Base-by-base conservation (phyloP, 768 basidiomycete genomes). In the Tulasnella sp. region DNA sequence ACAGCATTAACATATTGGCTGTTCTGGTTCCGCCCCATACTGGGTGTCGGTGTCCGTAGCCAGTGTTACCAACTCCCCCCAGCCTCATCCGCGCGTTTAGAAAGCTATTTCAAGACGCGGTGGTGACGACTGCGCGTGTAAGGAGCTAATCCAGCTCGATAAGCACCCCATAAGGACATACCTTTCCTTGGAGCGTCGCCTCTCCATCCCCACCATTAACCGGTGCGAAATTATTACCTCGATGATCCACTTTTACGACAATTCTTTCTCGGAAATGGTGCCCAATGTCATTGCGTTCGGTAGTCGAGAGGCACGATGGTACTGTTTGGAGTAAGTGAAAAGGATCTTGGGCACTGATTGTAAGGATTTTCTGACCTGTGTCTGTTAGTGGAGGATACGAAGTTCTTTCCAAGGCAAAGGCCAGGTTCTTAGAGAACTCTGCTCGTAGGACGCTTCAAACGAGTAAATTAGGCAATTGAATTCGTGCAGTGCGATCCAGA, bases 221-320 rank as follows among this genome's bases (percentile, higher is more conserved):
- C 73, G 77, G 77, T 32, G 74, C 35, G 77, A 77, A 69, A 73
- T 40, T 23, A 46, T 77, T 39, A 32, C 42, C 10, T 5, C 40
- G 10, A 1, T 16, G 26, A 73, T 70, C 20, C 71, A 70, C 4
- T 70, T 16, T 6, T 77, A 40, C 42, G 70, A 77, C 42, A 2
- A 35, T 32, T 74, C 77, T 29, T 72, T 77, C 42, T 40, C 77
- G 13, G 77, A 77, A 46, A 72, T 69, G 69, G 77, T 77, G n/a
- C 67, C 73, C 20, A 6, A 77, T 23, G 1, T 72, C 26, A 61
- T 76, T 32, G 39, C 40, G 5, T 75, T 75, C 20, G 44, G 29
- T 26, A 16, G 11, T 11, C 7, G 20, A 51, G 44, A 74, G 20
- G n/a, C 40, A 20, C 23, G 10, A 6, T 73, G 32, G 39, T 42